Evolutionary conservation across 257 asterid genomes (phyloP).

Genomic region (Solanum paucissectum): DNA sequence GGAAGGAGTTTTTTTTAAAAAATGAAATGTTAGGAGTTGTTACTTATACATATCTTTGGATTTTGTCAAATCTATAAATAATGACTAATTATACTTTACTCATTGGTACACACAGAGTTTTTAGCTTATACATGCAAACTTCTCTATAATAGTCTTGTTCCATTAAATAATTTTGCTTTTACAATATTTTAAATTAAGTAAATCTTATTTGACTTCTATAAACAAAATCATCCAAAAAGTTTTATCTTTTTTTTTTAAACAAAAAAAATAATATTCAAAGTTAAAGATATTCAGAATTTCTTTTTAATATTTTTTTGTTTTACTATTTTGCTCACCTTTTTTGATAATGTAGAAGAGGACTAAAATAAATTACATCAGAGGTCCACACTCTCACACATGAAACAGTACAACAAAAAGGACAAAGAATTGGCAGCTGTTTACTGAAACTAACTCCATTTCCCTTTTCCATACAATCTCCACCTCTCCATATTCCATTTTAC

Average conservation of each 20-base stretch:
- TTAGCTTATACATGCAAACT: not conserved
- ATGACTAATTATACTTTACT: not conserved
- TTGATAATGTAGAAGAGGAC: not conserved
- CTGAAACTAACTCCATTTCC: not conserved
- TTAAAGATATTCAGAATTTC: too few relatives aligned
- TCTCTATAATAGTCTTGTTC: not conserved
- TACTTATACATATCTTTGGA: not conserved
- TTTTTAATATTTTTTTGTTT: too few relatives aligned
- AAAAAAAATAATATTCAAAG: not conserved
- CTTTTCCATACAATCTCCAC: not conserved
- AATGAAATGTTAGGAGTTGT: too few relatives aligned
- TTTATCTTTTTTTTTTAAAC: not conserved
- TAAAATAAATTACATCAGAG: not conserved
- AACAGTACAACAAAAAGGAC: conserved; percentile 10
- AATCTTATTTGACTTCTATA: not conserved
- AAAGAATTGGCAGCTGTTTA: conserved; percentile 19
- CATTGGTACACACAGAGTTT: not conserved
- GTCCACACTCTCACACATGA: not conserved
- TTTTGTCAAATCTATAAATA: not conserved
- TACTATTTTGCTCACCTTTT: not conserved
- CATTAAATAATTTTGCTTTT: not conserved
- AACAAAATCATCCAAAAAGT: not conserved
- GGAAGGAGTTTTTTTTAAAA: too few relatives aligned
- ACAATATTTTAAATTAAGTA: not conserved
- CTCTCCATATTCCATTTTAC: not conserved